phyloP scores from a whole-genome alignment of 2,329 filamentous ascomycete species.

The Zymoseptoria brevis region DNA sequence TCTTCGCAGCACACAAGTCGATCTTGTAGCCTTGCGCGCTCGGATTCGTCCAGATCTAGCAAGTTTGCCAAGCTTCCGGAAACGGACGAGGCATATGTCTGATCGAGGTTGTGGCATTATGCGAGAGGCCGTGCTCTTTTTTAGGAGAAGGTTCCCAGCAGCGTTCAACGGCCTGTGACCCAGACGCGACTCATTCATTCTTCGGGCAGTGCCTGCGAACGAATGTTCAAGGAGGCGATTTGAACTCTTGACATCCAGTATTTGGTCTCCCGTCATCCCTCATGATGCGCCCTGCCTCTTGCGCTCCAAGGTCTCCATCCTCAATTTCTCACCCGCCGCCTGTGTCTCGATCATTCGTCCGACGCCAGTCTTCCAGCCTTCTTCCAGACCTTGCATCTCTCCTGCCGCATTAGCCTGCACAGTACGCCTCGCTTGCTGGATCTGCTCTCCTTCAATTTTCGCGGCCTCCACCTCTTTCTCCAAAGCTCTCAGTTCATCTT shows the following conservation, averaged over 20 bases:
- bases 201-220: neutral
- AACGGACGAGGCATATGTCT: no score
- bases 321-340: conserved; percentile 67
- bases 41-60: no score
- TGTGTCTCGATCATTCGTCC: conserved; percentile 78
- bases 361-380: conserved; percentile 71
- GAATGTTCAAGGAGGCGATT: neutral
- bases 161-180: no score
- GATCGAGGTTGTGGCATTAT: no score
- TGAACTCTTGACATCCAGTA: neutral
- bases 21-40: no score
- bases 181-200: neutral
- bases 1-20: neutral
- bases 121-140: no score
- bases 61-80: no score
- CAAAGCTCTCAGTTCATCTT: conserved; percentile 59
- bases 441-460: conserved; percentile 61
- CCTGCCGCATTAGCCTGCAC: conserved; percentile 63
- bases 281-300: conserved; percentile 40
- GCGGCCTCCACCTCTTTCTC: conserved; percentile 67
- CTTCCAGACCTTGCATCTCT: conserved; percentile 67
- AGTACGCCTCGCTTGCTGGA: conserved; percentile 62
- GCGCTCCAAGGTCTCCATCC: conserved; percentile 57
- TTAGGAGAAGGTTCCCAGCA: no score
- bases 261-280: neutral